Evolutionary conservation across 148 eudicot species (phyloP).

Genomic region (Rhododendron ovatum): DNA sequence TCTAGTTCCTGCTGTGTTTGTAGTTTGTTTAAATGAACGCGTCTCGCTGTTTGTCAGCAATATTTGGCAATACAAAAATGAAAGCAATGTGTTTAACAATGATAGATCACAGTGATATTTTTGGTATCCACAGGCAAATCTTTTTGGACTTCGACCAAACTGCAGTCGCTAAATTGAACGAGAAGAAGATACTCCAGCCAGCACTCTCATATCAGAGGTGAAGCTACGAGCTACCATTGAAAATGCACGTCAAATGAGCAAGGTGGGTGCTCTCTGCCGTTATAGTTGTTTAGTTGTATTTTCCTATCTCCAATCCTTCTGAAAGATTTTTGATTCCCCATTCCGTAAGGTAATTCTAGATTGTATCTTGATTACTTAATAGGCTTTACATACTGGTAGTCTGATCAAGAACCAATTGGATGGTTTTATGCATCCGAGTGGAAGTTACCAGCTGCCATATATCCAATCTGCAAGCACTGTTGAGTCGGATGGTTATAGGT

Average conservation of each 20-base stretch:
- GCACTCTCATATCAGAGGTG: conserved; percentile 64
- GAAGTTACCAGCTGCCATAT: not conserved
- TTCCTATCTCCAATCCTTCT: not conserved
- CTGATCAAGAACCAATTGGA: not conserved
- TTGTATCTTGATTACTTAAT: not conserved
- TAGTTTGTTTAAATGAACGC: too few relatives aligned
- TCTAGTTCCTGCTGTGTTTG: too few relatives aligned
- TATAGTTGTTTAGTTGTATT: not conserved
- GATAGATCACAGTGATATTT: not conserved
- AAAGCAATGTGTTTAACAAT: not conserved
- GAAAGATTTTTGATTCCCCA: not conserved
- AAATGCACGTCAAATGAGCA: conserved; percentile 81
- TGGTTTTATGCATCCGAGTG: not conserved
- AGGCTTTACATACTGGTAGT: not conserved
- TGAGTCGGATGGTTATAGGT: not conserved
- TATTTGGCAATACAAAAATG: not conserved
- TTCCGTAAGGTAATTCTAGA: not conserved
- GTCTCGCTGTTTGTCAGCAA: not conserved
- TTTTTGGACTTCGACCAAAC: conserved; percentile 73
- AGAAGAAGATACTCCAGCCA: conserved; percentile 79
- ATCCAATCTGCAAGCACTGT: not conserved
- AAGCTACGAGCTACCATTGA: conserved; percentile 70
- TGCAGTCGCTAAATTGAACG: conserved; percentile 67
- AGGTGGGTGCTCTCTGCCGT: conserved; percentile 37
- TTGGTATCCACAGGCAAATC: conserved; percentile 55